Conservation (phyloP, 2,329 filamentous ascomycete genomes). For the Colletotrichum melonis region DNA sequence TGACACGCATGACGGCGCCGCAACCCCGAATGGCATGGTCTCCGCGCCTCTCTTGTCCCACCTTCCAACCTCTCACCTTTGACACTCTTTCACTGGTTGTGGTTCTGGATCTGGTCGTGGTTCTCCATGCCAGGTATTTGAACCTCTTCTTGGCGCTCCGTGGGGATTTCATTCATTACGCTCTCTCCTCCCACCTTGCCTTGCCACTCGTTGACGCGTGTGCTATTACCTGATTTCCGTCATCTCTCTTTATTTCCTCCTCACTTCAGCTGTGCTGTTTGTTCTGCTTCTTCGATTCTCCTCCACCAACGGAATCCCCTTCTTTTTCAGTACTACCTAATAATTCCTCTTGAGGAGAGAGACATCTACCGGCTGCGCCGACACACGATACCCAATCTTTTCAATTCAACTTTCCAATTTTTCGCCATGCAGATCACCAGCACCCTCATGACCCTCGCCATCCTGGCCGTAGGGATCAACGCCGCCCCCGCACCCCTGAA, state of each 20-base stretch:
- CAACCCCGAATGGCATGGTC: not conserved
- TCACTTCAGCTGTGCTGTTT: constrained; percentile 33
- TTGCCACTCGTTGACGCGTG: constrained; percentile 26
- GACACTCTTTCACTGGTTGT: not conserved
- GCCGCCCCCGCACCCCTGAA: constrained; percentile 46
- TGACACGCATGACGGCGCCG: constrained; percentile 32
- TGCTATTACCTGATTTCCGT: constrained; percentile 14
- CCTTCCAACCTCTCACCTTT: not conserved
- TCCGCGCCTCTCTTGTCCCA: not conserved
- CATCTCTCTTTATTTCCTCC: not conserved
- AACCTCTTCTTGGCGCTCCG: constrained; percentile 18
- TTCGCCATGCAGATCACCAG: constrained; percentile 30
- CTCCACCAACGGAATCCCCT: not conserved
- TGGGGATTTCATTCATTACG: constrained; percentile 30
- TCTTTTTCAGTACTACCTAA: constrained; percentile 5
- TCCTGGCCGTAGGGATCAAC: constrained; percentile 42
- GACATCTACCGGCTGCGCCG: constrained; percentile 27
- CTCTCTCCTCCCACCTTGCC: constrained; percentile 10
- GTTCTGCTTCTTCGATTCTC: constrained; percentile 6
- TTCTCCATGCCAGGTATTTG: constrained; percentile 14
- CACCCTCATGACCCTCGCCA: constrained; percentile 39
- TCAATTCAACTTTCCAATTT: not conserved
- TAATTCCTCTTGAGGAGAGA: constrained; percentile 21
- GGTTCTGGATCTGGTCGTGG: not conserved
- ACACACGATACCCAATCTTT: not conserved